Conservation (phyloP, 768 basidiomycete species). For the Termitomyces sp. region DNA sequence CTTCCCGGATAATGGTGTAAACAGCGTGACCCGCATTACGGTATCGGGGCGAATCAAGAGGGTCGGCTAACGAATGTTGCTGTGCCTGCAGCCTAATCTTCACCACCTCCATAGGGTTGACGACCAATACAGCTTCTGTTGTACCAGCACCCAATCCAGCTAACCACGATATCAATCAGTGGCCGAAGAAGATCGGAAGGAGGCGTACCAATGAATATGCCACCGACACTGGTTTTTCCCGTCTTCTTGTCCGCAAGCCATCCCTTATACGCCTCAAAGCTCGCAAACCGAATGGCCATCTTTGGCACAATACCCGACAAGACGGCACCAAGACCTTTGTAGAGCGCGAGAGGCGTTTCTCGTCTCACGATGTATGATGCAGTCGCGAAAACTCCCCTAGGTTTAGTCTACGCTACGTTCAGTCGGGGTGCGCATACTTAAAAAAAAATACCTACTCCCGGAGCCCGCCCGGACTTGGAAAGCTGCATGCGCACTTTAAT, state of each 20-base stretch:
- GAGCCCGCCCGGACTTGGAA: constrained; percentile 67
- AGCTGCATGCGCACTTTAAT: constrained; percentile 99
- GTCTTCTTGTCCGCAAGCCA: constrained; percentile 73
- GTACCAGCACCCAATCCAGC: constrained; percentile 94
- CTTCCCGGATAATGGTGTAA: constrained; percentile 91
- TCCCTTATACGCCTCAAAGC: constrained; percentile 92
- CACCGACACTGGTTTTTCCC: constrained; percentile 74
- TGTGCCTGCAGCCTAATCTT: constrained; percentile 98
- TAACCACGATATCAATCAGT: constrained; percentile 22
- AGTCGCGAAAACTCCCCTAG: constrained; percentile 90
- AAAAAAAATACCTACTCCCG: constrained; percentile 65
- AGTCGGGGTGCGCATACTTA: neutral
- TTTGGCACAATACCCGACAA: constrained; percentile 97
- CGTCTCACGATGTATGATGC: constrained; percentile 82
- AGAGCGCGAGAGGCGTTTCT: constrained; percentile 93
- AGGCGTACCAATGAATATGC: constrained; percentile 79
- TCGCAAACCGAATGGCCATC: constrained; percentile 98
- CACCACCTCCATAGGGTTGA: constrained; percentile 99
- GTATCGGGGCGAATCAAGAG: constrained; percentile 89
- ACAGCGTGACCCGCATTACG: constrained; percentile 96
- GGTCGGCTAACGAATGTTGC: constrained; percentile 94
- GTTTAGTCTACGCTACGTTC: constrained; percentile 62
- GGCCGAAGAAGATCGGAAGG: neutral
- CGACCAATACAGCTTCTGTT: constrained; percentile 92
- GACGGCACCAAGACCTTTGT: constrained; percentile 98